A percentile compares a stretch with the other conserved stretches of the same genome.
phyloP scores from a whole-genome alignment of 352 stramenopile species.

The Phytophthora tentaculata region DNA sequence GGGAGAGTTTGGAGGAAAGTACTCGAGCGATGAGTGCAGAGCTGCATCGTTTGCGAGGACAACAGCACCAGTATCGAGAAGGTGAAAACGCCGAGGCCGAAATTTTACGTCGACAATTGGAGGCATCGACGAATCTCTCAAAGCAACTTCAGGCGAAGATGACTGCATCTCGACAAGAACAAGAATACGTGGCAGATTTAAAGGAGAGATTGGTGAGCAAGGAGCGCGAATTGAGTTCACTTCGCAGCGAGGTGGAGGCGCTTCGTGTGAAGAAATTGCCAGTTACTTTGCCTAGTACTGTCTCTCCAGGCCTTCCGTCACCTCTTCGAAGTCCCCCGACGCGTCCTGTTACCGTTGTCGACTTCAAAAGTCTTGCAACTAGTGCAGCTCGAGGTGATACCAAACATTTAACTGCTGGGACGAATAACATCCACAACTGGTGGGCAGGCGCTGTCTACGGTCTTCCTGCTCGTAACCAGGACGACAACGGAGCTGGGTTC shows the following conservation, averaged over 20 bases:
- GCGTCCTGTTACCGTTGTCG: conserved; percentile 38
- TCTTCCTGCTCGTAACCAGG: conserved; percentile 17
- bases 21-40: conserved; percentile 23
- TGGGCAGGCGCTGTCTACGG: conserved; percentile 43
- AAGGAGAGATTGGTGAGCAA: conserved; percentile 23
- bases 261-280: conserved; percentile 25
- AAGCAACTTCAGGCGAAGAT: conserved; percentile 44
- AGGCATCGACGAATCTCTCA: conserved; percentile 27
- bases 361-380: conserved; percentile 24
- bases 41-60: conserved; percentile 21
- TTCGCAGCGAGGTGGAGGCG: conserved; percentile 21
- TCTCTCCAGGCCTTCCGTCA: conserved; percentile 10
- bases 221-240: conserved; percentile 32
- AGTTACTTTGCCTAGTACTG: not conserved
- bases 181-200: conserved; percentile 19
- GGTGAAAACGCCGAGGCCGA: conserved; percentile 54
- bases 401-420: conserved; percentile 16
- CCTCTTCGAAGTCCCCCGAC: conserved; percentile 15
- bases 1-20: conserved; percentile 36
- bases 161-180: conserved; percentile 25
- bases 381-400: conserved; percentile 10
- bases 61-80: conserved; percentile 28
- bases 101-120: conserved; percentile 57
- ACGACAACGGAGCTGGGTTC: conserved; percentile 7
- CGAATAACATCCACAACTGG: conserved; percentile 61